phyloP scores from a whole-genome alignment of 768 basidiomycete species.

The Boletellus ananiceps region DNA sequence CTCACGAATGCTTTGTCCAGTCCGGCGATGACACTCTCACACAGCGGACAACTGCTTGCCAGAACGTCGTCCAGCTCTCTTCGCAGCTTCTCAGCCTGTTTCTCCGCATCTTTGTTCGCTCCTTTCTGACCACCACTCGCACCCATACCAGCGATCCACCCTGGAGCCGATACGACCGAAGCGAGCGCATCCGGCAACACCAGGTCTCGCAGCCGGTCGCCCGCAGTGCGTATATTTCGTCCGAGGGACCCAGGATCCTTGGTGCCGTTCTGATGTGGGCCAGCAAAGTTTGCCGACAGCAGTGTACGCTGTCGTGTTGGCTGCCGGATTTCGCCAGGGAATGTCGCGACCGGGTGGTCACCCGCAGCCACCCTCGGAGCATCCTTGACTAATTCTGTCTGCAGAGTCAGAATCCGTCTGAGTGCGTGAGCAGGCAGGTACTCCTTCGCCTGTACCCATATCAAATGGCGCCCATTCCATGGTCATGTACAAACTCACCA shows the following conservation, averaged over 20 bases:
- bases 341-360: slow-evolving; percentile 32
- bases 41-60: slow-evolving; percentile 86
- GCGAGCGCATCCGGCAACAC: slow-evolving; percentile 94
- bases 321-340: slow-evolving; percentile 39
- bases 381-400: slow-evolving; percentile 74
- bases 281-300: slow-evolving; percentile 68
- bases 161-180: slow-evolving; percentile 70
- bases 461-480: not conserved
- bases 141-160: slow-evolving; percentile 72
- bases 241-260: slow-evolving; percentile 66
- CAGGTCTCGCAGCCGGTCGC: slow-evolving; percentile 84
- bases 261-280: slow-evolving; percentile 57
- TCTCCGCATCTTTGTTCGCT: slow-evolving; percentile 45
- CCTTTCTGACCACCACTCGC: slow-evolving; percentile 42
- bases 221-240: slow-evolving; percentile 79
- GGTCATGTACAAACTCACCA: slow-evolving; percentile 53
- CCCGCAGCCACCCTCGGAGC: slow-evolving; percentile 27
- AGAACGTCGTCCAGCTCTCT: slow-evolving; percentile 86
- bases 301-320: slow-evolving; percentile 57
- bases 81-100: slow-evolving; percentile 67
- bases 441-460: slow-evolving; percentile 73
- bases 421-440: slow-evolving; percentile 79
- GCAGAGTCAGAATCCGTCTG: slow-evolving; percentile 80
- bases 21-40: slow-evolving; percentile 82
- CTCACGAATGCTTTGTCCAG: slow-evolving; percentile 85